A percentile compares a stretch with the other conserved stretches of the same genome.
phyloP scores from a whole-genome alignment of 768 basidiomycete genomes.

The Macrolepiota albuminosa region DNA sequence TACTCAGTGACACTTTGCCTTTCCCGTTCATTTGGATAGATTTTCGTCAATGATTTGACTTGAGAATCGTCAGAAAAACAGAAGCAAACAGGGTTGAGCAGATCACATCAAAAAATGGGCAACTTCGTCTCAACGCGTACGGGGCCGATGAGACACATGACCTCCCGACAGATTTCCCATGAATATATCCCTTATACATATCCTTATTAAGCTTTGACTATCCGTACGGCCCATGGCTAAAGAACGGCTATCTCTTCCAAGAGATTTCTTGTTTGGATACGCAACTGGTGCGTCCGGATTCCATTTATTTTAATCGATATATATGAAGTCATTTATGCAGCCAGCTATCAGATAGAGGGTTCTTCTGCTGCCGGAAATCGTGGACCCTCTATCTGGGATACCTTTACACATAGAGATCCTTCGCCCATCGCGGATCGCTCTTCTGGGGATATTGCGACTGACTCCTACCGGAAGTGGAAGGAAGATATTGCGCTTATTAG shows the following conservation, averaged over 20 bases:
- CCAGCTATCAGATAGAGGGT: conserved; percentile 73
- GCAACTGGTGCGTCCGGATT: conserved; percentile 24
- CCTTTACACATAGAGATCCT: conserved; percentile 54
- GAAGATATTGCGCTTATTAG: conserved; percentile 62
- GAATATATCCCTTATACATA: neutral
- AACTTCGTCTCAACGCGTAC: neutral
- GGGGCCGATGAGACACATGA: neutral
- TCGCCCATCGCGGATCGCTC: conserved; percentile 50
- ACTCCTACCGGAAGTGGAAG: conserved; percentile 62
- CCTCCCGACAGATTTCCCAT: neutral
- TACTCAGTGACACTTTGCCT: neutral
- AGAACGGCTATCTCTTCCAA: conserved; percentile 17
- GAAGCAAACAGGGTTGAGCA: neutral
- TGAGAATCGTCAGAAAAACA: neutral
- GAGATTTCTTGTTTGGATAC: conserved; percentile 30
- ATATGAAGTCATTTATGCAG: conserved; percentile 23
- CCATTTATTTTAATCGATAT: neutral
- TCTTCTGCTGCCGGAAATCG: conserved; percentile 50
- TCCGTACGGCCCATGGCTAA: neutral
- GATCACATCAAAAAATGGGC: neutral
- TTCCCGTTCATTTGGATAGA: neutral
- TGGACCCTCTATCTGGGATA: conserved; percentile 71
- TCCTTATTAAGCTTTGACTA: neutral
- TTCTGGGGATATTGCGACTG: conserved; percentile 63
- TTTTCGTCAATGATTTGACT: neutral